These are phyloP conservation scores for Saturnispora diversa DNA, from an alignment of 805 yeast species.

Conservation along the genomic window DNA sequence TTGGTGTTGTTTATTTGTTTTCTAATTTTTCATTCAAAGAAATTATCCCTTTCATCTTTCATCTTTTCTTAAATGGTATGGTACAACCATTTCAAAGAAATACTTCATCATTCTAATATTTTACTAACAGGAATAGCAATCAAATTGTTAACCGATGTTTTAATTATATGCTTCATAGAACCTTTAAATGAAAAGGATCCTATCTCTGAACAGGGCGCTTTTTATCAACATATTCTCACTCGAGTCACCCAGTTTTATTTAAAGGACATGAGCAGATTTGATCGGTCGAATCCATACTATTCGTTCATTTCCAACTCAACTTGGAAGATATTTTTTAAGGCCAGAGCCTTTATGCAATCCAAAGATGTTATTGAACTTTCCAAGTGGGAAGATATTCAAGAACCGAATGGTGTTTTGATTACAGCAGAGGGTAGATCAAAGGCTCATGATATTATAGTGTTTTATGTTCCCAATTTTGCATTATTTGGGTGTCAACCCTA, in stretches of 20 bases:
- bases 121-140: conserved; percentile 15
- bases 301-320: conserved; percentile 26
- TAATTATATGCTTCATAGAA: conserved; percentile 25
- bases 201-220: conserved; percentile 27
- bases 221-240: conserved; percentile 22
- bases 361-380: conserved; percentile 31
- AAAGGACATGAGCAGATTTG: conserved; percentile 14
- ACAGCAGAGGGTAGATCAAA: conserved; percentile 28
- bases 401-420: conserved; percentile 21
- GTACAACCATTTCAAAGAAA: not conserved
- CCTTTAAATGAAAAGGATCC: conserved; percentile 26
- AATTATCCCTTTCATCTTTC: conserved; percentile 12
- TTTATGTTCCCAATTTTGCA: conserved; percentile 40
- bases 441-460: conserved; percentile 34
- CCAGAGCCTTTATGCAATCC: conserved; percentile 28
- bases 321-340: conserved; percentile 27
- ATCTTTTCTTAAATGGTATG: conserved; percentile 5
- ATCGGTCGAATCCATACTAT: conserved; percentile 17
- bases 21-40: conserved; percentile 21
- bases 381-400: conserved; percentile 17
- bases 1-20: conserved; percentile 22
- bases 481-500: conserved; percentile 30
- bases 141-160: conserved; percentile 19
- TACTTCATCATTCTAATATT: not conserved
- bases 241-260: conserved; percentile 19